Evolutionary conservation across 768 basidiomycete genomes (phyloP), one percentile per base, ranked within the genome.

Genomic region (Suillus cothurnatus): DNA sequence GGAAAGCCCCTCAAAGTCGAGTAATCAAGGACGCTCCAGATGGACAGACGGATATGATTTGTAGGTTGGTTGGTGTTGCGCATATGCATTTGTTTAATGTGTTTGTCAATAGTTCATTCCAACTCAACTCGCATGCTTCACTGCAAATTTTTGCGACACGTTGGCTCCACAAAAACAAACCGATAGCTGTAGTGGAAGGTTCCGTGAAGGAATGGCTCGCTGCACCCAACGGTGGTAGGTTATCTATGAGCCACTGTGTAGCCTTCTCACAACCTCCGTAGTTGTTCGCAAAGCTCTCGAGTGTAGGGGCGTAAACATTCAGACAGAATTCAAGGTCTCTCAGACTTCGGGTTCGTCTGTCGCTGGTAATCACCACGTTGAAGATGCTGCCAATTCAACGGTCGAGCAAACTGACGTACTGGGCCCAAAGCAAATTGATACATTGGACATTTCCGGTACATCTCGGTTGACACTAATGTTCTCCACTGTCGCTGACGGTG

Each of bases 41-140:
- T 55, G 53, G 53, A 55, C 53, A 32, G 53, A 55, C 11, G 53
- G 53, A n/a, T 32, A n/a, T n/a, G 11, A 55, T n/a, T 55, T 55
- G 53, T 55, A 55, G 32, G 53, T 55, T 6, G 53, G 21, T 34
- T 32, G 53, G 14, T 32, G 32, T 21, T n/a, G 32, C 12, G 11
- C 21, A 34, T 55, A 36, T 55, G 32, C 21, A n/a, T 31, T 21
- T 32, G 31, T 34, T 32, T 55, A 34, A 55, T 4, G 21, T 21
- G 6, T 34, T 32, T n/a, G 50, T 55, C 31, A 6, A 34, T 15
- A 55, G 53, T 8, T 34, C 53, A 34, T 55, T 55, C 32, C 32
- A 34, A 34, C 31, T 14, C 6, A 6, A 34, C 6, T 55, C 53
- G 3, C 53, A 34, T 14, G 53, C 53, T n/a, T 55, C 53, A 14